Evolutionary conservation across 2,329 filamentous ascomycete genomes (phyloP), one percentile per base, ranked within the genome.

Genomic region (Coniella vitis): DNA sequence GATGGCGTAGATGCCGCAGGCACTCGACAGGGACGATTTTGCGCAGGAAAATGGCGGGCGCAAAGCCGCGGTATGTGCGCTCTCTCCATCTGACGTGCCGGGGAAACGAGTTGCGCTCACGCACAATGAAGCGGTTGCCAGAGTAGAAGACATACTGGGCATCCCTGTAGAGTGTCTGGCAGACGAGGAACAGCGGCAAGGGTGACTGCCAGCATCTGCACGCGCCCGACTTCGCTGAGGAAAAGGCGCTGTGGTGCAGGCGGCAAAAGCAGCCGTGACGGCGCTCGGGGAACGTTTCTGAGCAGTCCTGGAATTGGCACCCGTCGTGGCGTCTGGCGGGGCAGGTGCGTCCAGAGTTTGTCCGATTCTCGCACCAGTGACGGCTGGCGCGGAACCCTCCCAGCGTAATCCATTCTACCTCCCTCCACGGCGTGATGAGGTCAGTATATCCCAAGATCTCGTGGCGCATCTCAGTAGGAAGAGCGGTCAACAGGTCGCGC

Each of bases 151-250:
- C 39, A 4, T 20, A 12, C 35, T 51, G 53, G 12, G 48, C 38
- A 17, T 55, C 53, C 12, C 42, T 37, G 16, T 47, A 46, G 14
- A 55, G 48, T 14, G 45, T 21, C 10, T 45, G 40, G 29, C 53
- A 55, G 34, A 51, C 36, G 14, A 55, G 51, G 17, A 51, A 49
- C 7, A 55, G 43, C 14, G 47, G 35, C 3, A 22, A 10, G 3
- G 52, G 54, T 10, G 49, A 25, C 4, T 12, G 32, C 54, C 54
- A 55, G 44, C 52, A 55, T 14, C 8, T 49, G 40, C 54, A 55
- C 7, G 35, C 10, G n/a, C n/a, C n/a, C n/a, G n/a, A n/a, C 4
- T n/a, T 12, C 8, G 32, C 32, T 4, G 47, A 50, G 1, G 48
- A 50, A 2, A n/a, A 35, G 10, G 48, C 43, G 31, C 42, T 41